A percentile compares a stretch with the other conserved stretches of the same genome.
Evolutionary conservation across 495 filamentous ascomycete species (phyloP).

Genomic region (Xylaria telfairii): DNA sequence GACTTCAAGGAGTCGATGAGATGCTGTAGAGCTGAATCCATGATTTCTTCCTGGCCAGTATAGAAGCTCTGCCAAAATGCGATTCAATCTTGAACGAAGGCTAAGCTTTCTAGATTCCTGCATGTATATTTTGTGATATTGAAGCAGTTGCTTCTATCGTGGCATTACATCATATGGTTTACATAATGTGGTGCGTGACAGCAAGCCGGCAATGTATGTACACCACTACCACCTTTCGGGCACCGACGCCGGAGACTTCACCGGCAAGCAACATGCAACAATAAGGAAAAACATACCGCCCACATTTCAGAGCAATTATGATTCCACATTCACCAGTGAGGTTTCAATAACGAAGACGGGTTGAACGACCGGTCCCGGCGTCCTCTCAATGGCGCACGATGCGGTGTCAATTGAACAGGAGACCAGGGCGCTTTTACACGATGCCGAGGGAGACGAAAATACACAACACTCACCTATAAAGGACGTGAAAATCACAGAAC

Average conservation of each 20-base stretch:
- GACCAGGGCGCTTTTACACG: not conserved
- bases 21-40: not conserved
- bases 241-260: not conserved
- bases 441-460: not conserved
- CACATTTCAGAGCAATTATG: not conserved
- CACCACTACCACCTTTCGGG: not conserved
- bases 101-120: not conserved
- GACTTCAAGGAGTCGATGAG: not conserved
- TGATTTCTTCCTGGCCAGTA: not conserved
- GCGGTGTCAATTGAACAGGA: not conserved
- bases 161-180: not conserved
- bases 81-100: not conserved
- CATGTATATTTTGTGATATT: not conserved
- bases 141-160: not conserved
- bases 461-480: not conserved
- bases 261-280: not conserved
- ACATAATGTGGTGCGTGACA: not conserved
- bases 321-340: not conserved
- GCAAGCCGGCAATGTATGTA: not conserved
- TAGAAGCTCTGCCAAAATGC: not conserved
- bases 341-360: not conserved
- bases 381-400: not conserved
- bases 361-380: not conserved
- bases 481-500: not conserved
- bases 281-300: not conserved